Evolutionary conservation across 257 asterid species (phyloP).

Genomic region (Jacaranda mimosifolia): DNA sequence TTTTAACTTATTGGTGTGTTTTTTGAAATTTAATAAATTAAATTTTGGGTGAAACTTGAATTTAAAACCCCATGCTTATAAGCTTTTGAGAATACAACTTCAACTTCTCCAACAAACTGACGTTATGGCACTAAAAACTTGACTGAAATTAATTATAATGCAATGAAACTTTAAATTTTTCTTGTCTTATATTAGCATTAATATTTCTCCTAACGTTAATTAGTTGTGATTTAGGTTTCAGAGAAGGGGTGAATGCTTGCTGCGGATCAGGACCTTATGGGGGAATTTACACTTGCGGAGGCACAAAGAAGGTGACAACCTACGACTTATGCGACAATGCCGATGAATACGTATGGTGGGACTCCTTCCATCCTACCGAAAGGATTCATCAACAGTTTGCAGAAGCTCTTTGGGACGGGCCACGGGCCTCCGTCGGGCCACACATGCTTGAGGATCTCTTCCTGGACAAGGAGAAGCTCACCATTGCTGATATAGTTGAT

Average conservation of each 20-base stretch:
- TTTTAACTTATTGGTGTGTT: too few species aligned
- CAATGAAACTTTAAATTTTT: too few species aligned
- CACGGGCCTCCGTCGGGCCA: constrained; percentile 25
- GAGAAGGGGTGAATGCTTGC: constrained; percentile 61
- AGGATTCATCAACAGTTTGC: constrained; percentile 52
- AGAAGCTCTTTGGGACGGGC: constrained; percentile 45
- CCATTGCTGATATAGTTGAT: constrained; percentile 32
- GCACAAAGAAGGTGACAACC: constrained; percentile 46
- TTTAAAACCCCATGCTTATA: background rate
- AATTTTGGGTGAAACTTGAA: too few species aligned
- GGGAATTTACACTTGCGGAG: constrained; percentile 60
- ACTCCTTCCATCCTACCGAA: constrained; percentile 61
- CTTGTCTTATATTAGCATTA: too few species aligned
- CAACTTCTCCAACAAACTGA: too few species aligned
- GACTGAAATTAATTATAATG: too few species aligned
- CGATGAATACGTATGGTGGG: constrained; percentile 56
- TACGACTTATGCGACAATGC: constrained; percentile 53
- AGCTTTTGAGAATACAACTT: too few species aligned
- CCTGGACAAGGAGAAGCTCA: constrained; percentile 18
- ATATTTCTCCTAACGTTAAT: too few species aligned
- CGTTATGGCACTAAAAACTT: too few species aligned
- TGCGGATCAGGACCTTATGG: constrained; percentile 67
- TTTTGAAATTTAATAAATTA: too few species aligned
- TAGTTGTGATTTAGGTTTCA: constrained; percentile 43
- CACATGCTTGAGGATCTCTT: constrained; percentile 40